phyloP scores from a whole-genome alignment of 2,329 filamentous ascomycete genomes.

The Diaporthe sp. region DNA sequence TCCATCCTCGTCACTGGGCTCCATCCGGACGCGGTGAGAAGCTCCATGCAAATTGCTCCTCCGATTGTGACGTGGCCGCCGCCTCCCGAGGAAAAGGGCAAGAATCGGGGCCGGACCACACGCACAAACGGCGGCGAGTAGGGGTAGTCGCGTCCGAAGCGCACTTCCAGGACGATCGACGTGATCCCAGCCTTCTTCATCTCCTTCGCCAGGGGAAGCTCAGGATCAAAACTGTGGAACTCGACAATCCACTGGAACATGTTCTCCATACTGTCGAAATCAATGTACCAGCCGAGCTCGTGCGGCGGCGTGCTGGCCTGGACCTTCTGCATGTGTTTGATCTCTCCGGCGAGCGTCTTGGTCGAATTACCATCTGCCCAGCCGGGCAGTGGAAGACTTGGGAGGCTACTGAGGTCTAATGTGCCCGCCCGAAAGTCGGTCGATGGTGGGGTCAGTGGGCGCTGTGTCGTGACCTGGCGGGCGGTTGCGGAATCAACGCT shows the following conservation, averaged over 20 bases:
- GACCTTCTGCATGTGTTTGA: constrained; percentile 72
- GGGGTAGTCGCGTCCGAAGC: constrained; percentile 83
- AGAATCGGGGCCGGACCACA: constrained; percentile 83
- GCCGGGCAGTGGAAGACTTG: constrained; percentile 72
- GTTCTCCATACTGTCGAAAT: constrained; percentile 75
- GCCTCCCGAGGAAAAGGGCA: constrained; percentile 78
- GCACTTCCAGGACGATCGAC: constrained; percentile 84
- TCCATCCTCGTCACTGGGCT: constrained; percentile 79
- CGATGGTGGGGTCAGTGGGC: constrained; percentile 37
- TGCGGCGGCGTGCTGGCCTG: constrained; percentile 72
- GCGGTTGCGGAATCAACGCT: constrained; percentile 34
- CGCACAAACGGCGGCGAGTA: constrained; percentile 87
- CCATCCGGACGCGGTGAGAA: constrained; percentile 89
- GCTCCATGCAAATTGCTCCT: constrained; percentile 86
- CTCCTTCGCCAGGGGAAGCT: constrained; percentile 78
- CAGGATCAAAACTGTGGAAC: constrained; percentile 81
- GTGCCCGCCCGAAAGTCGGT: constrained; percentile 74
- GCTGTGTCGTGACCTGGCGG: constrained; percentile 15
- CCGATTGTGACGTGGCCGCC: constrained; percentile 77
- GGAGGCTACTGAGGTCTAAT: constrained; percentile 72
- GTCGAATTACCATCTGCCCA: constrained; percentile 75
- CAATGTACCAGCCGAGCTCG: constrained; percentile 87
- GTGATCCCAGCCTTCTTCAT: constrained; percentile 73
- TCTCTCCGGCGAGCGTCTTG: constrained; percentile 72
- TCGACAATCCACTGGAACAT: constrained; percentile 94